These are phyloP conservation scores for Cairneyella variabilis DNA, from an alignment of 495 filamentous ascomycete genomes.

Conservation along the genomic window DNA sequence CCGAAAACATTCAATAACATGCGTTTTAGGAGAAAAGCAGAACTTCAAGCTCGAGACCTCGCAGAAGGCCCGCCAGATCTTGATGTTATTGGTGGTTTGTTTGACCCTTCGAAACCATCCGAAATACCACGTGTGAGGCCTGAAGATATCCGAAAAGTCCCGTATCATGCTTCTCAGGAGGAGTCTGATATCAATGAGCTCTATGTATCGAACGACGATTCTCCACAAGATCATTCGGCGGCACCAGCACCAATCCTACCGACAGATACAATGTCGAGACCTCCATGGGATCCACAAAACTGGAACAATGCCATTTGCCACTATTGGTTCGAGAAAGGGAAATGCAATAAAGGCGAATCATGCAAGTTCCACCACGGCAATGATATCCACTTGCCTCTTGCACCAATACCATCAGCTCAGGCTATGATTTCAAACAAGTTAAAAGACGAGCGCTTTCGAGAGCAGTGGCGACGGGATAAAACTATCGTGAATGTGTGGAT, in stretches of 20 bases:
- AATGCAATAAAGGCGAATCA: neutral
- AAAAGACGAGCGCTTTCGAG: no score
- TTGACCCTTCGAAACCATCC: conserved; percentile 12
- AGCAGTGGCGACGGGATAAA: no score
- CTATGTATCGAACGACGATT: neutral
- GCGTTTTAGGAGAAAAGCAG: conserved; percentile 17
- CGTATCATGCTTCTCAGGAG: neutral
- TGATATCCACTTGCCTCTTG: neutral
- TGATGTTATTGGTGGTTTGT: conserved; percentile 16
- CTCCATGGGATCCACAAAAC: neutral
- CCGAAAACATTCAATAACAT: conserved; percentile 17
- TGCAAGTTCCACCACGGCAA: neutral
- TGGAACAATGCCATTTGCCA: neutral
- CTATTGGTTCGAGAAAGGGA: neutral
- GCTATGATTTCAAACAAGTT: no score
- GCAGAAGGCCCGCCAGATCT: conserved; percentile 23
- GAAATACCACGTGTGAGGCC: conserved; percentile 6
- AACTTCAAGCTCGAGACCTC: conserved; percentile 13
- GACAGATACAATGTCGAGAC: no score
- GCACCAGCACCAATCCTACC: neutral
- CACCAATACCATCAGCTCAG: neutral
- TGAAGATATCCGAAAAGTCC: conserved; percentile 6
- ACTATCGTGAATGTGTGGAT: no score
- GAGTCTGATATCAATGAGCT: conserved; percentile 2
- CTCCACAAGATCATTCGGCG: neutral